A percentile compares a stretch with the other conserved stretches of the same genome.
Evolutionary conservation across 2,329 filamentous ascomycete genomes (phyloP).

Genomic region (Diaporthe vaccinii): DNA sequence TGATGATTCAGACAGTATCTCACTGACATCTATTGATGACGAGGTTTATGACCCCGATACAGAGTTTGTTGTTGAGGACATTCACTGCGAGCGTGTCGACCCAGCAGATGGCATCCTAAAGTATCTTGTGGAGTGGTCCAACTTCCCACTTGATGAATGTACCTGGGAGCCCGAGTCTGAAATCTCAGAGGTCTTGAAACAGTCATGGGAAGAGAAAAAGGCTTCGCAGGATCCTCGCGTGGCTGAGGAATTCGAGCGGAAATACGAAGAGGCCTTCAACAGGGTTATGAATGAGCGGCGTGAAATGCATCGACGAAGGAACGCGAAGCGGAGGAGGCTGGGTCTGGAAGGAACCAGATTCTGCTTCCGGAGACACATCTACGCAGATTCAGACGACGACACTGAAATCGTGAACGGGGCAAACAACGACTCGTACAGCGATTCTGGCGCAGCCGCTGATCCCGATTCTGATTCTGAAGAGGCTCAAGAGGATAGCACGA

Average conservation of each 20-base stretch:
- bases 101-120: constrained; percentile 49
- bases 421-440: not conserved
- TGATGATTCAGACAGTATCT: constrained; percentile 65
- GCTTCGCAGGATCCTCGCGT: constrained; percentile 51
- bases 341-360: constrained; percentile 54
- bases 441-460: constrained; percentile 14
- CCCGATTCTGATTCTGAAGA: constrained; percentile 23
- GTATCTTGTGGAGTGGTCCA: constrained; percentile 76
- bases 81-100: constrained; percentile 61
- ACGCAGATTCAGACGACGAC: constrained; percentile 36
- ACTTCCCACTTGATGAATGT: constrained; percentile 67
- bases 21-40: constrained; percentile 65
- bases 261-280: constrained; percentile 53
- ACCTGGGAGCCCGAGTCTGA: constrained; percentile 69
- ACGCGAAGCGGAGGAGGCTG: constrained; percentile 56
- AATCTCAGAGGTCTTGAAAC: constrained; percentile 55
- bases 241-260: constrained; percentile 52
- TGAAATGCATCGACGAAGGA: constrained; percentile 58
- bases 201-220: constrained; percentile 60
- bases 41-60: constrained; percentile 53
- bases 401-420: not conserved
- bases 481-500: constrained; percentile 32
- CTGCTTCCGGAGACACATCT: constrained; percentile 43
- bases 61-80: constrained; percentile 67
- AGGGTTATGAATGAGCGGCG: constrained; percentile 48